A percentile compares a stretch with the other conserved stretches of the same genome.
Evolutionary conservation across 148 eudicot genomes (phyloP).

Genomic region (Nyssa sinensis): DNA sequence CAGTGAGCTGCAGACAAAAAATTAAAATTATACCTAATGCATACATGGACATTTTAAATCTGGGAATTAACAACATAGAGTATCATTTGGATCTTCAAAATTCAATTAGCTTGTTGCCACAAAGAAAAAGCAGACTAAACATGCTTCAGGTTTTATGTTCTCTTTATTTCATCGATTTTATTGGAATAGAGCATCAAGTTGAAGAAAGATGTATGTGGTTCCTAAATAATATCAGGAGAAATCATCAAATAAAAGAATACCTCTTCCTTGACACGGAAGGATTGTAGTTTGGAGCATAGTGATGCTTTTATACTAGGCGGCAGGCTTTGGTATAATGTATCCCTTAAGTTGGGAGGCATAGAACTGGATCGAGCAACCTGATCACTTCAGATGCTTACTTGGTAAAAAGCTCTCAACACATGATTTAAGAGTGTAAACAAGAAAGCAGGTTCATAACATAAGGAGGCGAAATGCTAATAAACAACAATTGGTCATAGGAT

Average conservation of each 20-base stretch:
- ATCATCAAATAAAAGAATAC: conserved; percentile 26
- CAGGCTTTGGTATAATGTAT: conserved; percentile 68
- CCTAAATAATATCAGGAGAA: not conserved
- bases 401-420: not conserved
- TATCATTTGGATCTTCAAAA: not conserved
- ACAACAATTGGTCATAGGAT: not conserved
- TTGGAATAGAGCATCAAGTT: not conserved
- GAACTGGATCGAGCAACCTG: conserved; percentile 75
- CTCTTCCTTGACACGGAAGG: conserved; percentile 61
- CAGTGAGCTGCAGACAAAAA: conserved; percentile 48
- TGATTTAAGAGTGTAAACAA: not conserved
- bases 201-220: not conserved
- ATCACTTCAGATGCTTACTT: conserved; percentile 11
- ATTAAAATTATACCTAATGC: not conserved
- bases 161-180: not conserved
- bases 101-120: not conserved
- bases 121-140: not conserved
- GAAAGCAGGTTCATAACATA: not conserved
- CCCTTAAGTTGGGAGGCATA: conserved; percentile 57
- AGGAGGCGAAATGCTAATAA: not conserved
- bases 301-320: conserved; percentile 73
- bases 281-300: conserved; percentile 61
- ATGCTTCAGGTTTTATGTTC: not conserved
- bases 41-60: not conserved
- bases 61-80: not conserved